Conservation (phyloP, 208 protist genomes). For the Leishmania guyanensis region DNA sequence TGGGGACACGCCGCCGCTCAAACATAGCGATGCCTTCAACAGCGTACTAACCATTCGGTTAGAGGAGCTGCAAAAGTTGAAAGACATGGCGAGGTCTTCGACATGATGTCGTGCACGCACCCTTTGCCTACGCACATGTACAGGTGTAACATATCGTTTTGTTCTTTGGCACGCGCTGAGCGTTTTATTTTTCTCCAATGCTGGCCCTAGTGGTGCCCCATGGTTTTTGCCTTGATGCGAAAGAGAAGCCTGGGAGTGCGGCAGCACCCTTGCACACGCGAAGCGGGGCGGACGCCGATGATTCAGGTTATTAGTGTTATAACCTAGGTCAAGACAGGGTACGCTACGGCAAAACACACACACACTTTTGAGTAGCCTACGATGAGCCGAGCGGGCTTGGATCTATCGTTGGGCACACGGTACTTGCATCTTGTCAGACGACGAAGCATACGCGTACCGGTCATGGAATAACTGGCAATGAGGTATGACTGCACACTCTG, state of each 20-base stretch:
- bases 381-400: background rate
- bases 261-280: background rate
- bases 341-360: background rate
- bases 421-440: background rate
- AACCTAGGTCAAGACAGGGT: background rate
- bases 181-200: background rate
- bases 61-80: conserved; percentile 46
- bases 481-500: background rate
- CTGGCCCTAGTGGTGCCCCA: background rate
- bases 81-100: conserved; percentile 23
- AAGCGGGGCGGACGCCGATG: background rate
- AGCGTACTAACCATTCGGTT: conserved; percentile 63
- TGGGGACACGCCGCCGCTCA: conserved; percentile 67
- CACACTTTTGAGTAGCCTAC: background rate
- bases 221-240: background rate
- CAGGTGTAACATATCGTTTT: conserved; percentile 1
- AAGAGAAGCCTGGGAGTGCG: background rate
- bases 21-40: conserved; percentile 53
- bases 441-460: background rate
- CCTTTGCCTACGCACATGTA: conserved; percentile 9
- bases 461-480: background rate
- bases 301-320: background rate
- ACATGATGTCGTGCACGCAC: background rate
- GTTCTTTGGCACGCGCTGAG: background rate
- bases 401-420: background rate